Base-by-base conservation (phyloP, 495 filamentous ascomycete species). In the Oidiodendron maius region DNA sequence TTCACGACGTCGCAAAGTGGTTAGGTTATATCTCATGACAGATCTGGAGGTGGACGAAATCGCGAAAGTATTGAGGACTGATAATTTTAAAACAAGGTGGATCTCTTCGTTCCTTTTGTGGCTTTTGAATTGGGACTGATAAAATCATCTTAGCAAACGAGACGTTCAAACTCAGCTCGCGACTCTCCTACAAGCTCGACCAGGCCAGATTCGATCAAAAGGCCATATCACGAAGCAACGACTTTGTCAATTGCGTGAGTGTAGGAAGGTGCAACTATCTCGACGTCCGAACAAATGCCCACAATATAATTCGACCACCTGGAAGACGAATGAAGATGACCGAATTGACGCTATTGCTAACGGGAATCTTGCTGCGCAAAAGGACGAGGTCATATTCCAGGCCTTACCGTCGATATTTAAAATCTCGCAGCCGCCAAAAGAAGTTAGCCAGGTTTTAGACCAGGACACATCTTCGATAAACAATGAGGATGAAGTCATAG, bases 21-120 rank as follows among this genome's bases (percentile, higher is more conserved):
- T 53, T 21, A 18, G 55, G 18, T 28, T 57, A 23, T 57, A 57
- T 44, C 28, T 57, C 26, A 50, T 53, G 46, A 57, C 55, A 12
- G 42, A 53, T 21, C 24, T 57, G n/a, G 46, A 57, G 17, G 41
- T 57, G 8, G 45, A 15, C n/a, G 55, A 53, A 18, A 57, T 57
- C 6, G 38, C 40, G 17, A 37, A 52, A 41, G 34, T 57, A 11
- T 35, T 57, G 18, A 35, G 38, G 13, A 24, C 21, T n/a, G 39
- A 42, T 3, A 20, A 37, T 16, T 53, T 53, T 35, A 18, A 46
- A 15, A 43, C 50, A 36, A 44, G 44, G 50, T 48, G 21, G 13
- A 44, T 32, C 5, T 4, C 17, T 40, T 34, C 21, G 6, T 1
- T 24, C 40, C 26, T 16, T n/a, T 22, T 9, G 16, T 39, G 5